Evolutionary conservation across 2,329 filamentous ascomycete genomes (phyloP).

Genomic region (Daldinia eschscholtzii): DNA sequence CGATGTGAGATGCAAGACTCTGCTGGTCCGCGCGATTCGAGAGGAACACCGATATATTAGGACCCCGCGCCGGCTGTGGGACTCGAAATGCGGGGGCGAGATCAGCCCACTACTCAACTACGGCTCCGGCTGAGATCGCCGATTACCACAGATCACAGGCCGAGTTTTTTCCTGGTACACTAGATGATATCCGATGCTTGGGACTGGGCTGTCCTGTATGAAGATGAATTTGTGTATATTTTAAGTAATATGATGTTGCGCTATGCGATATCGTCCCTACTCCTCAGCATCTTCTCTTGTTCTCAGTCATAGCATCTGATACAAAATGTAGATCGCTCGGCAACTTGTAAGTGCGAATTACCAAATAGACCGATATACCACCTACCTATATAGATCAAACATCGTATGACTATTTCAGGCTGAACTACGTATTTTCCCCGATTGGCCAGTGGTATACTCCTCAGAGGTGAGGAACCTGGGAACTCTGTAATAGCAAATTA

Average conservation of each 20-base stretch:
- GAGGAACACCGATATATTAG: conserved; percentile 32
- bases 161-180: conserved; percentile 5
- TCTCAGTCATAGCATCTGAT: background rate
- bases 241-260: background rate
- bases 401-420: conserved; percentile 18
- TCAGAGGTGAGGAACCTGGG: conserved; percentile 78
- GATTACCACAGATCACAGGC: conserved; percentile 15
- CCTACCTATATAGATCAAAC: conserved; percentile 11
- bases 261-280: background rate
- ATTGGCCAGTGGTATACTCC: conserved; percentile 1
- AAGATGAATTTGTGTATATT: background rate
- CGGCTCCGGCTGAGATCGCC: conserved; percentile 36
- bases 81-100: conserved; percentile 32
- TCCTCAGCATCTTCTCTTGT: background rate
- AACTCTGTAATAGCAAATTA: conserved; percentile 85
- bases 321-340: conserved; percentile 1
- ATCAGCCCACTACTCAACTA: conserved; percentile 21
- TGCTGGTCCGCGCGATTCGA: conserved; percentile 16
- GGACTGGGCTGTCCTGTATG: background rate
- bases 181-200: conserved; percentile 9
- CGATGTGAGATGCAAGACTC: conserved; percentile 25
- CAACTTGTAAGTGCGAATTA: background rate
- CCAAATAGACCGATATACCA: conserved; percentile 2
- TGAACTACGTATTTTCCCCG: conserved; percentile 4
- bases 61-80: conserved; percentile 37